Percentiles rank a stretch among this genome's conserved stretches.
Conservation (phyloP, 2,329 filamentous ascomycete genomes). For the Diplodia scrobiculata region DNA sequence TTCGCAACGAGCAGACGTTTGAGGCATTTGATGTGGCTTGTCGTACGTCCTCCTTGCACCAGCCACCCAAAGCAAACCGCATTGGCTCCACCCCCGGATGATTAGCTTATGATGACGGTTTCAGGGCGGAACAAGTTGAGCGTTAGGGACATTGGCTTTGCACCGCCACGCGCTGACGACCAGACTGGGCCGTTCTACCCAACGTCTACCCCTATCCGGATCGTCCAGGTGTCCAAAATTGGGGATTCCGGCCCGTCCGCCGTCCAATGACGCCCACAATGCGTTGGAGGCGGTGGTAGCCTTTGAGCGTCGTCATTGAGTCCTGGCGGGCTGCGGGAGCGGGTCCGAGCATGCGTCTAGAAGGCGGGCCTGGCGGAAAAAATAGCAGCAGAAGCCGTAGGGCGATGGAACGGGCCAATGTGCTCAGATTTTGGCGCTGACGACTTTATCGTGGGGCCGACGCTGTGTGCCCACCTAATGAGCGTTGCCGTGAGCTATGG, state of each 20-base stretch:
- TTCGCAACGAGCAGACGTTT: conserved; percentile 71
- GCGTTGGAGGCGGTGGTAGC: neutral
- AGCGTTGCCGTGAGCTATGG: conserved; percentile 8
- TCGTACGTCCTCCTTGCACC: conserved; percentile 43
- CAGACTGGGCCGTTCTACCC: conserved; percentile 68
- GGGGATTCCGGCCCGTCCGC: conserved; percentile 18
- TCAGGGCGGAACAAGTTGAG: conserved; percentile 43
- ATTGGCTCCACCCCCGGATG: neutral
- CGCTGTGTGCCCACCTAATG: conserved; percentile 1
- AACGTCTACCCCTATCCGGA: conserved; percentile 61
- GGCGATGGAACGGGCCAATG: neutral
- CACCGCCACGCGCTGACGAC: conserved; percentile 39
- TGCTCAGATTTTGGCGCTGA: neutral
- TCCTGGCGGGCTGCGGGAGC: neutral
- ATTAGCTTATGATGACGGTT: conserved; percentile 37
- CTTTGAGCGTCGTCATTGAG: conserved; percentile 10
- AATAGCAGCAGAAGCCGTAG: conserved; percentile 10
- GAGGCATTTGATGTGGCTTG: conserved; percentile 64
- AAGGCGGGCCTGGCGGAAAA: conserved; percentile 4
- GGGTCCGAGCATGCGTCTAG: conserved; percentile 20
- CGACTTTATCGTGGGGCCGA: conserved; percentile 1
- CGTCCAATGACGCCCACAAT: neutral
- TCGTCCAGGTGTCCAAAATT: conserved; percentile 38
- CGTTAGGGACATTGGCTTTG: conserved; percentile 40
- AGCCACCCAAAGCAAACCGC: conserved; percentile 13